Conservation (phyloP, 768 basidiomycete species). For the Lactarius deliciosus region DNA sequence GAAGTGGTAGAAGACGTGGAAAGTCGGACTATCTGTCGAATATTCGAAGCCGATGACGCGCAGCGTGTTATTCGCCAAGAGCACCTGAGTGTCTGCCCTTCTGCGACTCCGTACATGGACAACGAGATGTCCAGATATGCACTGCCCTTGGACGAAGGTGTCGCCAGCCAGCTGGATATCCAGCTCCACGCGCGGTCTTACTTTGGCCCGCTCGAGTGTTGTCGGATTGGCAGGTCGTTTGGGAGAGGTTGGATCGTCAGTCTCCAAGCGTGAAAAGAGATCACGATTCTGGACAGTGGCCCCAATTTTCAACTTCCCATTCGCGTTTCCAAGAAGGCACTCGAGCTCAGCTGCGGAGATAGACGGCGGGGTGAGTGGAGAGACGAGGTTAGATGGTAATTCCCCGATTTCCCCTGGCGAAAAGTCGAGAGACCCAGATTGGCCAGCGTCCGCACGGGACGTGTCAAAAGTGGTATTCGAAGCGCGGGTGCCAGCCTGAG, state of each 20-base stretch:
- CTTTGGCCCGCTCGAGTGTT: slow-evolving; percentile 66
- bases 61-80: slow-evolving; percentile 73
- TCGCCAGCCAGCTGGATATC: slow-evolving; percentile 78
- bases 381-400: slow-evolving; percentile 50
- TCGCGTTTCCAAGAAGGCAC: slow-evolving; percentile 60
- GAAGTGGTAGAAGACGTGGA: slow-evolving; percentile 82
- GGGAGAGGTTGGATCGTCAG: neutral
- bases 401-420: slow-evolving; percentile 5
- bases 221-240: slow-evolving; percentile 37
- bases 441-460: slow-evolving; percentile 6
- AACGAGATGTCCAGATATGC: slow-evolving; percentile 66
- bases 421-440: neutral
- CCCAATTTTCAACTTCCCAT: slow-evolving; percentile 54
- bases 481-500: neutral
- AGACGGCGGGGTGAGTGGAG: slow-evolving; percentile 47
- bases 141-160: slow-evolving; percentile 75
- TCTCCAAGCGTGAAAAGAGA: neutral
- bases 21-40: slow-evolving; percentile 51
- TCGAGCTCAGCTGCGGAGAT: slow-evolving; percentile 58
- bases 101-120: slow-evolving; percentile 57
- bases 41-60: slow-evolving; percentile 85
- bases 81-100: slow-evolving; percentile 57
- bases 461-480: slow-evolving; percentile 16
- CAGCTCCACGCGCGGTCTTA: slow-evolving; percentile 74
- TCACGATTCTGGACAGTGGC: slow-evolving; percentile 42